Conservation (phyloP, 78 protist species). For the Emiliania huxleyi region DNA sequence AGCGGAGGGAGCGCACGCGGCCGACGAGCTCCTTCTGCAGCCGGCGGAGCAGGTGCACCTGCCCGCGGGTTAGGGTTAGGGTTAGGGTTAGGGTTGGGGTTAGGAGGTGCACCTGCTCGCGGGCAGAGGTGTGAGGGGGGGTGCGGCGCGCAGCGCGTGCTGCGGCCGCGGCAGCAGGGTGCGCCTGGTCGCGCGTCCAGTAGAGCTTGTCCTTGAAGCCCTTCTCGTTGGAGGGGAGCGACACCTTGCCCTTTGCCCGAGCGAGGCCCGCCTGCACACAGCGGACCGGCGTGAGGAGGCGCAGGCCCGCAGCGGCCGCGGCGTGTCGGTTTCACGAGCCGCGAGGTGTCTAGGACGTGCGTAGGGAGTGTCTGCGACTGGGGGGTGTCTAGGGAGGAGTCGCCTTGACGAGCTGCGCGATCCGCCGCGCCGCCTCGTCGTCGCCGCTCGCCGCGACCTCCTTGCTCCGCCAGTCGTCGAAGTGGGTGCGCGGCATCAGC, state of each 20-base stretch:
- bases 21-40: background rate
- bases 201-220: background rate
- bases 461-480: background rate
- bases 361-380: too few species aligned
- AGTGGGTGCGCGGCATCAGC: background rate
- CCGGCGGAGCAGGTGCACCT: conserved; percentile 22
- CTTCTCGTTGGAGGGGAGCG: background rate
- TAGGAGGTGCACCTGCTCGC: too few species aligned
- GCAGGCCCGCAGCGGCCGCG: too few species aligned
- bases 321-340: too few species aligned
- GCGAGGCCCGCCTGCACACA: background rate
- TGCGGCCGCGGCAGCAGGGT: conserved; percentile 1
- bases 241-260: background rate
- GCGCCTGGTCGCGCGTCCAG: conserved; percentile 1
- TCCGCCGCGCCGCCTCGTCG: background rate
- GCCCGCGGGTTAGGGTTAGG: too few species aligned
- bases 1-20: conserved; percentile 14
- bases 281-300: too few species aligned
- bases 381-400: too few species aligned
- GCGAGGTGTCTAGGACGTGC: too few species aligned
- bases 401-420: background rate
- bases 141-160: background rate
- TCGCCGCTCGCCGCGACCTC: background rate
- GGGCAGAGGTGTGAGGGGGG: too few species aligned
- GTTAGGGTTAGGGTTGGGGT: too few species aligned